Conservation (phyloP, 225 moss, liverwort and hornwort species). For the Marchantia polymorpha region DNA sequence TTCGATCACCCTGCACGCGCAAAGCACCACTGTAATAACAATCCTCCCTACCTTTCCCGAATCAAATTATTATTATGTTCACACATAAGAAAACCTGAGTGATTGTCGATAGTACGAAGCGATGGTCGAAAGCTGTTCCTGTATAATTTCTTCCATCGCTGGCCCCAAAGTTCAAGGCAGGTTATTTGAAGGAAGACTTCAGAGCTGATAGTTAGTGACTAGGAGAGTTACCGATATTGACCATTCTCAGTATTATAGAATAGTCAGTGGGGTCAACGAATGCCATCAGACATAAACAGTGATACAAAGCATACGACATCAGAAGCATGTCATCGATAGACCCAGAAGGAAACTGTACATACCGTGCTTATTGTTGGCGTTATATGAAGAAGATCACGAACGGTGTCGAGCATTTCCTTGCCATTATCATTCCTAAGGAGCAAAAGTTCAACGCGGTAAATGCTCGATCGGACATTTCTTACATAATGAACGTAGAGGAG, state of each 20-base stretch:
- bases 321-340: too few relatives aligned
- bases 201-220: too few relatives aligned
- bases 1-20: slow-evolving; percentile 69
- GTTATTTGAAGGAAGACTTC: too few relatives aligned
- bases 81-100: not conserved
- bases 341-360: slow-evolving; percentile 15
- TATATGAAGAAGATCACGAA: slow-evolving; percentile 66
- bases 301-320: too few relatives aligned
- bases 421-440: slow-evolving; percentile 78
- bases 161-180: not conserved
- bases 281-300: too few relatives aligned
- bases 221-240: too few relatives aligned
- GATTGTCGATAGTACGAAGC: not conserved
- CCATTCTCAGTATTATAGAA: too few relatives aligned
- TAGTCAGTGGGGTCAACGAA: too few relatives aligned
- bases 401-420: slow-evolving; percentile 90
- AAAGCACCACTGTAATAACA: not conserved
- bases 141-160: not conserved
- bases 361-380: slow-evolving; percentile 88
- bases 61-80: not conserved
- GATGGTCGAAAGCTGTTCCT: not conserved
- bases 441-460: not conserved
- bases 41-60: not conserved
- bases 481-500: too few relatives aligned
- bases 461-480: not conserved